Evolutionary conservation across 2,329 filamentous ascomycete genomes (phyloP).

Genomic region (Alternaria atra): DNA sequence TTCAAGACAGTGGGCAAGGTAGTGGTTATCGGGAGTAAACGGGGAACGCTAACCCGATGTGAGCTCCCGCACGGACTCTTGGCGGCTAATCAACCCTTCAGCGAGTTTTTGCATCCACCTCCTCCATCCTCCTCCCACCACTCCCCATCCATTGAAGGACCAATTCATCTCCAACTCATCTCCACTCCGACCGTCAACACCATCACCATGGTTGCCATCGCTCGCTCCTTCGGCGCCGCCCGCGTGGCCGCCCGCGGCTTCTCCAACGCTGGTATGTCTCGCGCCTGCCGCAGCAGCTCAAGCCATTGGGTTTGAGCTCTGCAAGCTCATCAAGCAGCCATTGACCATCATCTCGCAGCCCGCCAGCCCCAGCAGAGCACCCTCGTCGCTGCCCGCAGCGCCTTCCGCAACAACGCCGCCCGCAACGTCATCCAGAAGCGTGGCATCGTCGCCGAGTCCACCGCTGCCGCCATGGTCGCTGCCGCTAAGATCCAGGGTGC

Average conservation of each 20-base stretch:
- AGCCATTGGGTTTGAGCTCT: constrained; percentile 41
- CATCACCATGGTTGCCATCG: constrained; percentile 53
- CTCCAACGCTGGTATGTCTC: constrained; percentile 51
- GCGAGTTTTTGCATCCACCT: constrained; percentile 33
- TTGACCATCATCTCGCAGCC: constrained; percentile 46
- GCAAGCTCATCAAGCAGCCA: constrained; percentile 38
- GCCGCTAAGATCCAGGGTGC: constrained; percentile 55
- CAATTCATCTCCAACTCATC: constrained; percentile 53
- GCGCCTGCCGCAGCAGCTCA: constrained; percentile 46
- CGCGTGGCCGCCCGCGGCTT: constrained; percentile 52
- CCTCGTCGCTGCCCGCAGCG: constrained; percentile 52
- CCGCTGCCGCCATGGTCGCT: constrained; percentile 54
- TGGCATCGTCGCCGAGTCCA: constrained; percentile 54
- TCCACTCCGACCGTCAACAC: constrained; percentile 48
- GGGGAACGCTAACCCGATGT: constrained; percentile 24
- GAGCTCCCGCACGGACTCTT: constrained; percentile 30
- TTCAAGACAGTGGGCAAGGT: constrained; percentile 5
- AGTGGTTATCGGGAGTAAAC: constrained; percentile 18
- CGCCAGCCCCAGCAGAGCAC: constrained; percentile 48
- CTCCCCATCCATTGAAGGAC: constrained; percentile 46
- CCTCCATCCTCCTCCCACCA: constrained; percentile 38
- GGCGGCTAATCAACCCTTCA: constrained; percentile 32
- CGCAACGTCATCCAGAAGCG: constrained; percentile 53
- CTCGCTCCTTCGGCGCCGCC: constrained; percentile 52
- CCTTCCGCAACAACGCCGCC: constrained; percentile 53